Evolutionary conservation across 202 grass and related monocot species (phyloP), one percentile per base, ranked within the genome.

Genomic region (Carex sylvatica): DNA sequence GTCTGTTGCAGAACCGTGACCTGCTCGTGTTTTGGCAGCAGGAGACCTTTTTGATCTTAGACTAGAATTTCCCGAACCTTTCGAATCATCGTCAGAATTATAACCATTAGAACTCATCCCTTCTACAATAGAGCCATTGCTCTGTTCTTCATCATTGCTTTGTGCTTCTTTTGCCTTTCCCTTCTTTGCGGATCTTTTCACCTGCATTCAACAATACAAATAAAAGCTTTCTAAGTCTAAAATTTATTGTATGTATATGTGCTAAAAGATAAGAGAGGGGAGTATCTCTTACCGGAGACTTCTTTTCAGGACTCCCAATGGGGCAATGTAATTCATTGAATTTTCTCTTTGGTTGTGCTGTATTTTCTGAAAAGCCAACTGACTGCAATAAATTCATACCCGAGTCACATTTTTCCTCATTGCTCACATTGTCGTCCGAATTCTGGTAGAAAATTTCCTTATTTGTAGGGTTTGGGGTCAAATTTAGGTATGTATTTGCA

Each of bases 71-170:
- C 82, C 86, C 0, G 78, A 93, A 14, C 35, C 86, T 65, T 88
- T 94, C 1, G 83, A 97, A 66, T 92, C 79, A 67, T 88, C 72
- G 16, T 91, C 94, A 49, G 87, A 94, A n/a, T 82, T 89, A 80
- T 87, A 91, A 82, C 68, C 80, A 62, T 80, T 86, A 69, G 81
- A 87, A 62, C 85, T 88, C 84, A 86, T 83, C 18, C 72, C 15
- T 55, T 91, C 85, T 20, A 62, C 62, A 10, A 47, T 53, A 61
- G 58, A 68, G 62, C 64, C 58, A 56, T 40, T 79, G 63, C 47
- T 83, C 80, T 89, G 86, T 40, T 88, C 74, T 2, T 51, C 83
- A 77, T 84, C 87, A 26, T 0, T 47, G 24, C 4, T 65, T 75
- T 76, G 71, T 19, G 19, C 10, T 73, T 61, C 51, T 82, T 91